phyloP scores from a whole-genome alignment of 2,329 filamentous ascomycete species.

The Paracoccidioides brasiliensis region DNA sequence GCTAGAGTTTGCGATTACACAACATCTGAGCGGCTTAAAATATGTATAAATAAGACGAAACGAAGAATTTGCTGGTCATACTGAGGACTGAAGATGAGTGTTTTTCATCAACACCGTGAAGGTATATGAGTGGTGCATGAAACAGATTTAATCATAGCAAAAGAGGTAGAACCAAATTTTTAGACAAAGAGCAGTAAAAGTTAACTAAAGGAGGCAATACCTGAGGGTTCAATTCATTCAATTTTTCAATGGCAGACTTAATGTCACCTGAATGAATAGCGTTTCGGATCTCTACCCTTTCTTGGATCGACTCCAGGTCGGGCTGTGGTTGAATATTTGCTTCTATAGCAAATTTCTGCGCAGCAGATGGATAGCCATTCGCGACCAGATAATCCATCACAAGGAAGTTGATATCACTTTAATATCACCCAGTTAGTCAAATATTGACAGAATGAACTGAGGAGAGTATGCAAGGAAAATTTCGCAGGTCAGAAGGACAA shows the following conservation, averaged over 20 bases:
- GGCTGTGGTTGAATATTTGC: conserved; percentile 70
- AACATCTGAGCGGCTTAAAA: not conserved
- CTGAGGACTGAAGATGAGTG: conserved; percentile 67
- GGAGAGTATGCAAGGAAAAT: conserved; percentile 11
- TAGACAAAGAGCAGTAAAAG: conserved; percentile 7
- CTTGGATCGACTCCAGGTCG: conserved; percentile 58
- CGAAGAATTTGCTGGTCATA: conserved; percentile 50
- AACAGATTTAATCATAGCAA: conserved; percentile 88
- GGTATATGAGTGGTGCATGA: conserved; percentile 99
- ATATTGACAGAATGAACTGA: conserved; percentile 1
- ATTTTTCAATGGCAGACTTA: conserved; percentile 65
- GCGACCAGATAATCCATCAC: conserved; percentile 96
- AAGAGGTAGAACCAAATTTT: conserved; percentile 29
- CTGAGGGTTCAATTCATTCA: conserved; percentile 84
- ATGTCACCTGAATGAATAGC: conserved; percentile 79
- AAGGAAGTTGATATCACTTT: conserved; percentile 83
- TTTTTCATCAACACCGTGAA: conserved; percentile 74
- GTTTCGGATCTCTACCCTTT: conserved; percentile 69
- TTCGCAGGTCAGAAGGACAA: conserved; percentile 52
- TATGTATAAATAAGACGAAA: not conserved
- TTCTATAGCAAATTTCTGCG: conserved; percentile 85
- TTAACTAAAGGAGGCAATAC: conserved; percentile 43
- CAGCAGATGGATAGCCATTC: conserved; percentile 86
- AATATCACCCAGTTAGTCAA: conserved; percentile 18
- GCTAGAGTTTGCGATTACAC: conserved; percentile 8